Conservation (phyloP, 345 rosid genomes). For the Rhizophora apiculata region DNA sequence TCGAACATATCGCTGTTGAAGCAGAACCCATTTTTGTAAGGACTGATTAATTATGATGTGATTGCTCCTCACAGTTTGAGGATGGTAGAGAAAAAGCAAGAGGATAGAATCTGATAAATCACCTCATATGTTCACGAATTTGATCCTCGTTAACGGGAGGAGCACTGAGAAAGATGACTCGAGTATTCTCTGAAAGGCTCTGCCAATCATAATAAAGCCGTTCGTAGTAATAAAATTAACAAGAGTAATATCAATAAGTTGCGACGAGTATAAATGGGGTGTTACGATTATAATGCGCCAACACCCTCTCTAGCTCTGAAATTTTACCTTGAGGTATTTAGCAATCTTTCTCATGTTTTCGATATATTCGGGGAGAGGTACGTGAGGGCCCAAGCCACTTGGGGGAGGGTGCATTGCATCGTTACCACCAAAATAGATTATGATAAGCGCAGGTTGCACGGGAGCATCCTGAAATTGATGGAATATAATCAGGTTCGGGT, state of each 20-base stretch:
- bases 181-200: constrained; percentile 25
- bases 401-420: constrained; percentile 21
- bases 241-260: not conserved
- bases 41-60: not conserved
- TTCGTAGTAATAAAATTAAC: not conserved
- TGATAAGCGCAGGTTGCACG: constrained; percentile 20
- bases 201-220: not conserved
- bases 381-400: constrained; percentile 26
- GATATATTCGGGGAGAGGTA: constrained; percentile 23
- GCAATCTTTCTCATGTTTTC: constrained; percentile 24
- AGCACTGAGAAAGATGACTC: constrained; percentile 21
- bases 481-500: too few species aligned
- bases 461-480: constrained; percentile 19
- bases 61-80: not conserved
- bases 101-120: not conserved
- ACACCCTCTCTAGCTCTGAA: not conserved
- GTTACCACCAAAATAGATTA: constrained; percentile 27
- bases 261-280: too few species aligned
- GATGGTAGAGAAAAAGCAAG: not conserved
- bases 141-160: constrained; percentile 25
- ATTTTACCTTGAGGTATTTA: constrained; percentile 18
- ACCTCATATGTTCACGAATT: constrained; percentile 1
- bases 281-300: too few species aligned
- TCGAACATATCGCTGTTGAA: not conserved
- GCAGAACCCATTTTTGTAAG: not conserved